phyloP scores from a whole-genome alignment of 2,329 filamentous ascomycete species.

The Penicillium sp. region DNA sequence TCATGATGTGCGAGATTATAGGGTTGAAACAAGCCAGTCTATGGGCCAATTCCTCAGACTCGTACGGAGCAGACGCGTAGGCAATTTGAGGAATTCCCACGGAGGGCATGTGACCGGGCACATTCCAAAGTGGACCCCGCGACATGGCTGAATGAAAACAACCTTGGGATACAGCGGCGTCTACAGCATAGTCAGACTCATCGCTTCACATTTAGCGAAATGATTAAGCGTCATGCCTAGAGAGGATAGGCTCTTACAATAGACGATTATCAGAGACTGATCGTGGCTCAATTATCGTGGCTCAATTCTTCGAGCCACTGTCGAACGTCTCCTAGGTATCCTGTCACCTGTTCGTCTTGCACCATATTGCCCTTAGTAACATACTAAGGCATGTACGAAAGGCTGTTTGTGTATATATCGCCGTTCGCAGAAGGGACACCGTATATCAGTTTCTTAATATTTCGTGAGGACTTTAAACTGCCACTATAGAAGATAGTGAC shows the following conservation, averaged over 20 bases:
- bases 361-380: conserved; percentile 1
- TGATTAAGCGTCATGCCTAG: neutral
- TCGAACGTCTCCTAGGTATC: conserved; percentile 13
- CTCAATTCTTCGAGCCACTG: conserved; percentile 13
- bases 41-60: neutral
- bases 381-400: too few species aligned
- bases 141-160: neutral
- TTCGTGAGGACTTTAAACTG: too few species aligned
- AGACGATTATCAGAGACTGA: conserved; percentile 11
- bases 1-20: neutral
- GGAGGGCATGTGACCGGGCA: neutral
- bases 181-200: too few species aligned
- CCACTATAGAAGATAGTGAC: too few species aligned
- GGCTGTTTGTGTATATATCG: too few species aligned
- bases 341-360: conserved; percentile 14
- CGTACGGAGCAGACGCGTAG: neutral
- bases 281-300: conserved; percentile 14
- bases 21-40: neutral
- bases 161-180: too few species aligned
- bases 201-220: conserved; percentile 2
- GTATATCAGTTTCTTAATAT: too few species aligned
- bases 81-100: neutral
- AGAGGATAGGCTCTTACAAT: conserved; percentile 1
- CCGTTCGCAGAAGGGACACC: too few species aligned
- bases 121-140: neutral